phyloP scores from a whole-genome alignment of 129 eudicot genomes.

The Centrapalus pauciflorus region DNA sequence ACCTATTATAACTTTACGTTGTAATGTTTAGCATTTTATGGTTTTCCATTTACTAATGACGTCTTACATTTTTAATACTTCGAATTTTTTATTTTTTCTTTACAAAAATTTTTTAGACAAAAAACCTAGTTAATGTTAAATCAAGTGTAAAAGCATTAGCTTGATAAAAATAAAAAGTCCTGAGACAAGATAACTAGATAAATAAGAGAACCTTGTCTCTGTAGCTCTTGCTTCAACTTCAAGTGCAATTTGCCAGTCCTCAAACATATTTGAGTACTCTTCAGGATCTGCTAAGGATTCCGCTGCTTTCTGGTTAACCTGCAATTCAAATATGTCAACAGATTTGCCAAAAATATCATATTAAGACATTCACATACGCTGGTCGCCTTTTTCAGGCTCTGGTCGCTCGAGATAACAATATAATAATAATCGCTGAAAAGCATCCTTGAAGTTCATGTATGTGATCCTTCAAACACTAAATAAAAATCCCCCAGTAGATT shows the following conservation, averaged over 20 bases:
- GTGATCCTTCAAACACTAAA: neutral
- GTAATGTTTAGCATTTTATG: too few species aligned
- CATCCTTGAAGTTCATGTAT: neutral
- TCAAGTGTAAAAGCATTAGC: neutral
- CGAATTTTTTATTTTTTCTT: too few species aligned
- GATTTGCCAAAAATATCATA: neutral
- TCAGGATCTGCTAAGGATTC: constrained; percentile 97
- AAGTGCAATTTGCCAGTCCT: constrained; percentile 94
- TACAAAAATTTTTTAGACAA: too few species aligned
- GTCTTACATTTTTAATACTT: too few species aligned
- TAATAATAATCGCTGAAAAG: neutral
- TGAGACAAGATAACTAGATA: neutral
- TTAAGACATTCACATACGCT: neutral
- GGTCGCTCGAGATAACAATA: neutral
- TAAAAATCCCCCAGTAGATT: neutral
- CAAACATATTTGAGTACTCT: constrained; percentile 92
- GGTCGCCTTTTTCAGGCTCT: neutral
- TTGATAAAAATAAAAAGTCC: neutral
- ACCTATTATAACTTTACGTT: too few species aligned
- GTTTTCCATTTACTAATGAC: too few species aligned
- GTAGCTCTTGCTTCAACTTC: constrained; percentile 81
- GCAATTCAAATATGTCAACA: constrained; percentile 28
- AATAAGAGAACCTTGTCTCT: constrained; percentile 55
- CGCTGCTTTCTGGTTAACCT: constrained; percentile 93
- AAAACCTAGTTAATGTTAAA: too few species aligned